Conservation (phyloP, 345 rosid species). For the Geranium brycei region DNA sequence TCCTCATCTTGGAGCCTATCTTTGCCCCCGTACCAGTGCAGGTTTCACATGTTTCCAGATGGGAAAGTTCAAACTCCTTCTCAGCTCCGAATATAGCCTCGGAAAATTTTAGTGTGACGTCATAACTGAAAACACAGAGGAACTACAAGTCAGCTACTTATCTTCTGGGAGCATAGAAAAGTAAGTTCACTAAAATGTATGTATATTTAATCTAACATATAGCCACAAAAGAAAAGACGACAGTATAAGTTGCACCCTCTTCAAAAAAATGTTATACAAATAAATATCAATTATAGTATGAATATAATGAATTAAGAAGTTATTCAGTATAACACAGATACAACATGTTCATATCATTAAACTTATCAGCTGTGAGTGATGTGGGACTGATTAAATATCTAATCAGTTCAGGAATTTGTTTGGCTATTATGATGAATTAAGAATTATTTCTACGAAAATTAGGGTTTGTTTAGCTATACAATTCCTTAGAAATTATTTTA, state of each 20-base stretch:
- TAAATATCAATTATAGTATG: no score
- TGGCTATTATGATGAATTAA: no score
- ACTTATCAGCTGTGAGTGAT: no score
- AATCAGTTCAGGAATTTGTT: no score
- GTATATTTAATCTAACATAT: background rate
- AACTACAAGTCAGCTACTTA: constrained; percentile 9
- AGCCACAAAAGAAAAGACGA: background rate
- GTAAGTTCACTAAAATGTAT: background rate
- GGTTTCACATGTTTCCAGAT: constrained; percentile 82
- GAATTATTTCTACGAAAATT: no score
- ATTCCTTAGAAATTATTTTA: no score
- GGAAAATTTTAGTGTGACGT: constrained; percentile 57
- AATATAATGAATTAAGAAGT: no score
- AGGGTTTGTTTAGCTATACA: no score
- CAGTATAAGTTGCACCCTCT: background rate
- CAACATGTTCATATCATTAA: no score
- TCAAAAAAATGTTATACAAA: no score
- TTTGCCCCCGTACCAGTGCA: constrained; percentile 91
- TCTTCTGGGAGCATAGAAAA: constrained; percentile 3
- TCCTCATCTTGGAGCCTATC: constrained; percentile 78
- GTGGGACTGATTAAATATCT: no score
- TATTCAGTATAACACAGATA: no score
- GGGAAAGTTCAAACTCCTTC: constrained; percentile 84
- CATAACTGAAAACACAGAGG: constrained; percentile 46
- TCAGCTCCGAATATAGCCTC: constrained; percentile 91